Conservation (phyloP, 371 early-diverging fungal genomes). For the Rhizopus arrhizus region DNA sequence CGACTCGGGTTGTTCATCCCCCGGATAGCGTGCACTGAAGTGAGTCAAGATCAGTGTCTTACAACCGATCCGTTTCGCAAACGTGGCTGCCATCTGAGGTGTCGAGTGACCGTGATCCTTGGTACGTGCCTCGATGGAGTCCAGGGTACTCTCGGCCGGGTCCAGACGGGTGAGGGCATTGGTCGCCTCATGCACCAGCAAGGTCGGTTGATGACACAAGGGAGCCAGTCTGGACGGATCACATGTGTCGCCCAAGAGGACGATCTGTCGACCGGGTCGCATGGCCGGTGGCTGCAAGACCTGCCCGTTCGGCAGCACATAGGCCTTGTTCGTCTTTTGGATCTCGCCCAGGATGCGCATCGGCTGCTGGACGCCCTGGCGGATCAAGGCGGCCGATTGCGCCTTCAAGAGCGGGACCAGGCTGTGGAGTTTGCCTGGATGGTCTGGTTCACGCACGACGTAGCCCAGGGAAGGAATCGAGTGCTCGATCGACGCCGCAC, state of each 20-base stretch:
- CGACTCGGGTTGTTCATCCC: constrained; percentile 45
- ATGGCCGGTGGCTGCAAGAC: constrained; percentile 37
- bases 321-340: constrained; percentile 39
- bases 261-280: constrained; percentile 50
- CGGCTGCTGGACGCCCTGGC: constrained; percentile 48
- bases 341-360: constrained; percentile 48
- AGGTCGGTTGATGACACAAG: constrained; percentile 12
- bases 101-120: constrained; percentile 63
- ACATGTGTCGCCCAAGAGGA: constrained; percentile 62
- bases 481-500: constrained; percentile 52
- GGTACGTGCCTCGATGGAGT: constrained; percentile 42
- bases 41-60: constrained; percentile 57
- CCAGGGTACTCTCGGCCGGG: constrained; percentile 19
- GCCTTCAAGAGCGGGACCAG: constrained; percentile 46
- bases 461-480: constrained; percentile 60
- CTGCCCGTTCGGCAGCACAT: constrained; percentile 54
- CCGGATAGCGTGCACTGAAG: constrained; percentile 62
- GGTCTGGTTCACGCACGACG: constrained; percentile 45
- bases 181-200: constrained; percentile 67
- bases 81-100: constrained; percentile 62
- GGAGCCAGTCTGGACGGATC: constrained; percentile 41
- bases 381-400: constrained; percentile 37
- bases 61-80: constrained; percentile 50
- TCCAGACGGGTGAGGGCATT: constrained; percentile 55
- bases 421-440: constrained; percentile 47